Evolutionary conservation across 2,329 filamentous ascomycete species (phyloP).

Genomic region (Aaosphaeria arxii): DNA sequence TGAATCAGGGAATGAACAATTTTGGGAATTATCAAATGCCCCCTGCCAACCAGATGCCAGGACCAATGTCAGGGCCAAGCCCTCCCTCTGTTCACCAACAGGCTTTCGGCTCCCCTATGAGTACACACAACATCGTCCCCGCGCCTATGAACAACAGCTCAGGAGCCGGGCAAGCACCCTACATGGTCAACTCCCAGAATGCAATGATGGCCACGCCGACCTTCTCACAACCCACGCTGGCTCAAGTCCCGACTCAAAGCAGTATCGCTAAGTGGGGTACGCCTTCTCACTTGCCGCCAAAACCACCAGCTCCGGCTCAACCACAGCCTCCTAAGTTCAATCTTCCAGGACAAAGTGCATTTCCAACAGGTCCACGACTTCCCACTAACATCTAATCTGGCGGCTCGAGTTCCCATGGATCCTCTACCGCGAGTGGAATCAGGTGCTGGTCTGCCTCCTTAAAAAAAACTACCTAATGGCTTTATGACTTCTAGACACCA

Average conservation of each 20-base stretch:
- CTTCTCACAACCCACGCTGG: constrained; percentile 10
- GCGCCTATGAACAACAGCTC: constrained; percentile 12
- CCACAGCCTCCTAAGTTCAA: constrained; percentile 26
- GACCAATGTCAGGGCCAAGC: constrained; percentile 12
- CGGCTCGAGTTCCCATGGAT: constrained; percentile 3
- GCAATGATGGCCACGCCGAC: constrained; percentile 11
- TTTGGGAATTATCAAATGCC: constrained; percentile 24
- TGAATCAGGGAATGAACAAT: constrained; percentile 31
- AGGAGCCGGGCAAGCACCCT: constrained; percentile 11
- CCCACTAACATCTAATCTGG: constrained; percentile 15
- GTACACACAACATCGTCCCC: constrained; percentile 18
- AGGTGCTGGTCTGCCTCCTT: constrained; percentile 2
- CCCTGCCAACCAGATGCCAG: constrained; percentile 22
- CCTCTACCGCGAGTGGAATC: constrained; percentile 8
- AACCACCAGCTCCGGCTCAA: constrained; percentile 49
- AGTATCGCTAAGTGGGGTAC: constrained; percentile 58
- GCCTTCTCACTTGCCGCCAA: constrained; percentile 53
- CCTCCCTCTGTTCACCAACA: constrained; percentile 23
- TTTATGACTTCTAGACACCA: constrained; percentile 13
- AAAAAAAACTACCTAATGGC: constrained; percentile 14
- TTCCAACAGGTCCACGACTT: constrained; percentile 15
- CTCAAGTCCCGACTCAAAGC: constrained; percentile 37
- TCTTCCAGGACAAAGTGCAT: constrained; percentile 11
- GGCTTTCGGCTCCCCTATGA: constrained; percentile 28
- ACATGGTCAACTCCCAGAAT: constrained; percentile 20